Conservation (phyloP, 2,329 filamentous ascomycete species). For the Penicillium sclerotigenum region DNA sequence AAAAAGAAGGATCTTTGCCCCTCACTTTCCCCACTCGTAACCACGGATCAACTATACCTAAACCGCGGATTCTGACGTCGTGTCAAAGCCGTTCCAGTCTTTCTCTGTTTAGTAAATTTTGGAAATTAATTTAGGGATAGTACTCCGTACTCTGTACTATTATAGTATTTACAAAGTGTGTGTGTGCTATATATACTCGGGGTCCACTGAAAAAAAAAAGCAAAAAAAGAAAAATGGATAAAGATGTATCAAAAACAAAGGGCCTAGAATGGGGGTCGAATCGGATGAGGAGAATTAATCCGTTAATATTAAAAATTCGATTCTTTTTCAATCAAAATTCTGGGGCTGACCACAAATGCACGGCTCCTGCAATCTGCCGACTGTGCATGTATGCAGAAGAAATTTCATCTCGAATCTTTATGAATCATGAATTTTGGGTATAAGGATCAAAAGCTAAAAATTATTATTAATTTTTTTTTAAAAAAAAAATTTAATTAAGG, state of each 20-base stretch:
- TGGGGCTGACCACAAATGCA: neutral
- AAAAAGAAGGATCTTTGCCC: constrained; percentile 2
- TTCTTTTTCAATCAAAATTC: neutral
- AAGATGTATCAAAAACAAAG: neutral
- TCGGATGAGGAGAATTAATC: neutral
- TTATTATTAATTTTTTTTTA: no score
- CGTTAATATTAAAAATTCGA: neutral
- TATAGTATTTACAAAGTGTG: neutral
- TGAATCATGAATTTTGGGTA: neutral
- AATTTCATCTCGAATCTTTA: neutral
- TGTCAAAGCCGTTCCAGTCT: constrained; percentile 3
- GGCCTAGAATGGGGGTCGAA: neutral
- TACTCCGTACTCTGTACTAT: no score
- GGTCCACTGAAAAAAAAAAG: neutral
- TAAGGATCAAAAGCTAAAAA: neutral
- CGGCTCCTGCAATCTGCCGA: constrained; percentile 2
- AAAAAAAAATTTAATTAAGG: neutral
- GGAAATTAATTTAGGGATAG: neutral
- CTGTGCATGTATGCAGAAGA: neutral
- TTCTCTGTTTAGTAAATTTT: neutral
- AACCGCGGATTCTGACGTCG: constrained; percentile 7
- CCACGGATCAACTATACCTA: neutral
- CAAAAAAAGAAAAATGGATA: neutral
- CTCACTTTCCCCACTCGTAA: neutral
- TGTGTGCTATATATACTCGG: neutral